phyloP scores from a whole-genome alignment of 441 rosid species.

The Pelargonium citronellum region DNA sequence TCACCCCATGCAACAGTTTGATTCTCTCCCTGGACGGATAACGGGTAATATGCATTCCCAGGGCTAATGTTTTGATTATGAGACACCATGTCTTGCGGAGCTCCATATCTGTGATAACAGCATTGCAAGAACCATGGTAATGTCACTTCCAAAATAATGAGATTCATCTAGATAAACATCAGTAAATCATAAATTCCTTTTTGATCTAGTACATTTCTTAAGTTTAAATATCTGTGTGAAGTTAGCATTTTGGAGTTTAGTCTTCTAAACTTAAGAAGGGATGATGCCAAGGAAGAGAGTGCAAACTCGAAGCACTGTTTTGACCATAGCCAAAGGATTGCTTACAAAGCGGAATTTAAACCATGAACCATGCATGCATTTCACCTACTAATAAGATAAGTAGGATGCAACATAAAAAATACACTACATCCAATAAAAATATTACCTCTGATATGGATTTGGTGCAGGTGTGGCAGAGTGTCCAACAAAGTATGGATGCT shows the following conservation, averaged over 20 bases:
- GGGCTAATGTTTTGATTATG: slow-evolving; percentile 14
- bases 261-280: not conserved
- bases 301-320: not conserved
- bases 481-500: not conserved
- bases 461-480: not conserved
- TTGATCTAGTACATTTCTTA: not conserved
- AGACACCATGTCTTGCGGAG: slow-evolving; percentile 18
- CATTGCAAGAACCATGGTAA: slow-evolving; percentile 10
- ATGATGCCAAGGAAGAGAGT: not conserved
- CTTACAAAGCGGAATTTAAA: not conserved
- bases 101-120: slow-evolving; percentile 30
- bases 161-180: not conserved
- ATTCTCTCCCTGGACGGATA: slow-evolving; percentile 24
- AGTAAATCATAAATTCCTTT: not conserved
- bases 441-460: slow-evolving; percentile 31
- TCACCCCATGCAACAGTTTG: slow-evolving; percentile 24
- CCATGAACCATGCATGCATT: not conserved
- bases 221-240: not conserved
- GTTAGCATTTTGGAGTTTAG: not conserved
- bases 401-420: slow-evolving; percentile 11
- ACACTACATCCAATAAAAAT: slow-evolving; percentile 17
- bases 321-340: not conserved
- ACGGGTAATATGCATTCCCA: slow-evolving; percentile 23
- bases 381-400: not conserved
- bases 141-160: slow-evolving; percentile 2